Evolutionary conservation across 1,284 basidiomycete species (phyloP).

Genomic region (Marasmius sp.): DNA sequence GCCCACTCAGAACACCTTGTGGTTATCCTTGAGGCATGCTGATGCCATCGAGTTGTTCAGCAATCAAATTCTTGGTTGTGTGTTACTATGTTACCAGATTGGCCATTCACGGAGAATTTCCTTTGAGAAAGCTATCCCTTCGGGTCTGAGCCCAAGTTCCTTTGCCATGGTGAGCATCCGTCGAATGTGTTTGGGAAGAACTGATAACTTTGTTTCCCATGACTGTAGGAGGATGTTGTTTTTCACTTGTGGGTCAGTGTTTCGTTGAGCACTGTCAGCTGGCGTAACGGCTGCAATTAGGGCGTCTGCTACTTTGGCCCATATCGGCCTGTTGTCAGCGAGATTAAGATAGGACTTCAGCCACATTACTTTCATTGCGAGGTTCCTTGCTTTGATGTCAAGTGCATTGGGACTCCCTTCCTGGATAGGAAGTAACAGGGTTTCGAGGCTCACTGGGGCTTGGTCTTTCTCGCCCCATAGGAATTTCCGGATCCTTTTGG

Average conservation of each 20-base stretch:
- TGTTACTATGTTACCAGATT: conserved; percentile 25
- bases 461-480: conserved; percentile 10
- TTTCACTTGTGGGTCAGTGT: conserved; percentile 2
- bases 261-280: not conserved
- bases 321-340: conserved; percentile 10
- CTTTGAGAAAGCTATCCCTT: conserved; percentile 14
- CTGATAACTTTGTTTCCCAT: conserved; percentile 17
- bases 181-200: conserved; percentile 15
- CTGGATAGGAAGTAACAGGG: not conserved
- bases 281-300: conserved; percentile 6
- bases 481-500: not conserved
- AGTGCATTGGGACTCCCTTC: conserved; percentile 18
- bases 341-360: conserved; percentile 15
- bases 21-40: conserved; percentile 11
- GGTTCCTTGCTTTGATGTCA: conserved; percentile 21
- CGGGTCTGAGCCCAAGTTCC: conserved; percentile 18
- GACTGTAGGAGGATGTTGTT: conserved; percentile 23
- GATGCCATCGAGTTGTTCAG: conserved; percentile 3
- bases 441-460: conserved; percentile 11
- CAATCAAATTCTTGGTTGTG: not conserved
- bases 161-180: conserved; percentile 14
- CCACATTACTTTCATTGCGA: conserved; percentile 22
- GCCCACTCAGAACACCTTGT: conserved; percentile 13
- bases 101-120: conserved; percentile 17
- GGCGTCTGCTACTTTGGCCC: conserved; percentile 18